A percentile compares a stretch with the other conserved stretches of the same genome.
Conservation (phyloP, 768 basidiomycete genomes). For the Mycena chlorophos region DNA sequence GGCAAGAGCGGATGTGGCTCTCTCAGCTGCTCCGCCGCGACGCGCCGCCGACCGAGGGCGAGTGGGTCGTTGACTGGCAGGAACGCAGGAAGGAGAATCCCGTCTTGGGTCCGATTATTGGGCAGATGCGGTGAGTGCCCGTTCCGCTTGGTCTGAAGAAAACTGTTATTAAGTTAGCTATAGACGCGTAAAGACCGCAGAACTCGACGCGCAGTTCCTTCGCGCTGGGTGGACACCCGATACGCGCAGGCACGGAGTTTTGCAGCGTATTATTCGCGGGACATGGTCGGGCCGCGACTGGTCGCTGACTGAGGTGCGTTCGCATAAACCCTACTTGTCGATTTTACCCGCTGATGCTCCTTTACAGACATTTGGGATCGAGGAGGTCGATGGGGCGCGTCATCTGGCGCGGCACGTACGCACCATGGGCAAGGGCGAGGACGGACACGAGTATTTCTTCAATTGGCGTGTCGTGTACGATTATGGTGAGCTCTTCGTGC, state of each 20-base stretch:
- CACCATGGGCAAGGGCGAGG: not conserved
- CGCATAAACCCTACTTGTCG: not conserved
- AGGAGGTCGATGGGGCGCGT: slow-evolving; percentile 3
- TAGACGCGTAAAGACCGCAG: not conserved
- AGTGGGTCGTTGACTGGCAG: slow-evolving; percentile 2
- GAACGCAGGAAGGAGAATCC: slow-evolving; percentile 3
- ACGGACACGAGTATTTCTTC: not conserved
- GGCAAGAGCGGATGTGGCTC: slow-evolving; percentile 7
- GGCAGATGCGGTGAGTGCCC: not conserved
- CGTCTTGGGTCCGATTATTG: not conserved
- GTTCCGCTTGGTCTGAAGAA: not conserved
- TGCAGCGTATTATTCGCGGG: not conserved
- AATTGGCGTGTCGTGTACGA: slow-evolving; percentile 15
- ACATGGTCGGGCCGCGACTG: not conserved
- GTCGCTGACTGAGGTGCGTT: not conserved
- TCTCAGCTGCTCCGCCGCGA: not conserved
- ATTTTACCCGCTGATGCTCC: not conserved
- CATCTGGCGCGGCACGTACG: slow-evolving; percentile 8
- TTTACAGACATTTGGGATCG: slow-evolving; percentile 19
- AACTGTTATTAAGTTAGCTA: not conserved
- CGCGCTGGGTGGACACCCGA: slow-evolving; percentile 9
- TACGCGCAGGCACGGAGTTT: slow-evolving; percentile 9
- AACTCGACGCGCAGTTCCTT: slow-evolving; percentile 1
- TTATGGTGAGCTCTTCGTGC: slow-evolving; percentile 8
- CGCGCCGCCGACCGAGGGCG: not conserved